Base-by-base conservation (phyloP, 2,329 filamentous ascomycete genomes). In the Beauveria pseudobassiana region DNA sequence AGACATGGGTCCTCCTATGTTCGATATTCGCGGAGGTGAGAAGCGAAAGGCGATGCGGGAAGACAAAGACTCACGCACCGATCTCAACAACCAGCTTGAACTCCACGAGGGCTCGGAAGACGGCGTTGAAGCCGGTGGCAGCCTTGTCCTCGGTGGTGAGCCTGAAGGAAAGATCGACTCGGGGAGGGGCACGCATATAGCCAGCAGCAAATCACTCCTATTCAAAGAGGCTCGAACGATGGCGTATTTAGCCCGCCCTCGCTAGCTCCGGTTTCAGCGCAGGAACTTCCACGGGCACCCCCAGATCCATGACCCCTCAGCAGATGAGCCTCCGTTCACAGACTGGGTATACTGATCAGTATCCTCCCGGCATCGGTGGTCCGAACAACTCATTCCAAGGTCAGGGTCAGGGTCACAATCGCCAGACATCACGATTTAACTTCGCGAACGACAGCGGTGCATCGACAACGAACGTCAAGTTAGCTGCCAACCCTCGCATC, bases 101-200 rank as follows among this genome's bases (percentile, higher is more conserved):
- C 71, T 70, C 3, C 71, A 72, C 5, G 80, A 81, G 52, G 71
- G 76, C 4, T 81, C 81, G 0, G 92, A 96, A 65, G 91, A 90
- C 62, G 88, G 89, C 62, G 85, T 86, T 1, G 92, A 95, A 73
- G 89, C 89, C 66, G 90, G 90, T 51, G 85, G 86, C 16, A 98
- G 93, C 71, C 80, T 95, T 62, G 93, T 96, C 63, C 81, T 98
- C 20, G 93, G 93, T 62, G 93, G 93, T 49, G 93, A 98, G 72
- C 93, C 93, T 0, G 93, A 98, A 71, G 91, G 66, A 82, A 84
- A 64, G 87, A 91, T 24, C 75, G 76, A 50, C 70, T 74, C 20
- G 78, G 79, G 20, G 82, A 84, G 55, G 75, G 75, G 45, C 77
- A 82, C 67, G 71, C 73, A 52, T 82, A 82, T 46, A 80, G 82